These are phyloP conservation scores for Orychophragmus violaceus DNA, from an alignment of 345 rosid species.

Conservation along the genomic window DNA sequence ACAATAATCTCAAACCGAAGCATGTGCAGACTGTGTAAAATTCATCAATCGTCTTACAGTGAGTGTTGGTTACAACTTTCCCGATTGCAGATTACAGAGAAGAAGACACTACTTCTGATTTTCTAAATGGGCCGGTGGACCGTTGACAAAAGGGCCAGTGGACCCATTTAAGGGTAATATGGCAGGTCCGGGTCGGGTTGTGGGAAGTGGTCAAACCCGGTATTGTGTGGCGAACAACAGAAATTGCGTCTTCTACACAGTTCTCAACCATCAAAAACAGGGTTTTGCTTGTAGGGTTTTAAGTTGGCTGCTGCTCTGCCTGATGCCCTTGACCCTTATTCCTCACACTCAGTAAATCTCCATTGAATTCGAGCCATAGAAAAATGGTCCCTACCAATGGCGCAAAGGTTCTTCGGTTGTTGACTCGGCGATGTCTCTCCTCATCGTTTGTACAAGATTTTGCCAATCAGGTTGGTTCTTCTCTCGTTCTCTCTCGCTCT, in stretches of 20 bases:
- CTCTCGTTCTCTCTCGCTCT: background rate
- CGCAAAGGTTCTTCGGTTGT: constrained; percentile 45
- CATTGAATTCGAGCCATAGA: background rate
- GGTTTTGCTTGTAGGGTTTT: constrained; percentile 41
- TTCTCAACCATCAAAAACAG: constrained; percentile 21
- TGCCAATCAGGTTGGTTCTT: constrained; percentile 30
- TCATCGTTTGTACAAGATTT: constrained; percentile 30
- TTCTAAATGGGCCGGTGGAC: background rate
- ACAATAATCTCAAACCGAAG: no score
- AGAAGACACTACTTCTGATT: background rate
- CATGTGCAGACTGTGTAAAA: no score
- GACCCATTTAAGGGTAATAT: background rate
- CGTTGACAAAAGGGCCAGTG: background rate
- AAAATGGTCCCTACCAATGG: constrained; percentile 66
- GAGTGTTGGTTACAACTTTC: background rate
- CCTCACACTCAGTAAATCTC: background rate
- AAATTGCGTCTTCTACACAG: constrained; percentile 25
- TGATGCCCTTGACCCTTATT: background rate
- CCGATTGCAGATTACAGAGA: background rate
- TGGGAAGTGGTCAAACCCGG: constrained; percentile 17
- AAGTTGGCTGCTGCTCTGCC: constrained; percentile 7
- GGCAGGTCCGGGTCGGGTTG: background rate
- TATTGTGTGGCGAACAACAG: constrained; percentile 19
- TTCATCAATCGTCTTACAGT: background rate
- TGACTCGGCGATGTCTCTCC: constrained; percentile 46